phyloP scores from a whole-genome alignment of 495 filamentous ascomycete genomes.

The Xylaria castorea region DNA sequence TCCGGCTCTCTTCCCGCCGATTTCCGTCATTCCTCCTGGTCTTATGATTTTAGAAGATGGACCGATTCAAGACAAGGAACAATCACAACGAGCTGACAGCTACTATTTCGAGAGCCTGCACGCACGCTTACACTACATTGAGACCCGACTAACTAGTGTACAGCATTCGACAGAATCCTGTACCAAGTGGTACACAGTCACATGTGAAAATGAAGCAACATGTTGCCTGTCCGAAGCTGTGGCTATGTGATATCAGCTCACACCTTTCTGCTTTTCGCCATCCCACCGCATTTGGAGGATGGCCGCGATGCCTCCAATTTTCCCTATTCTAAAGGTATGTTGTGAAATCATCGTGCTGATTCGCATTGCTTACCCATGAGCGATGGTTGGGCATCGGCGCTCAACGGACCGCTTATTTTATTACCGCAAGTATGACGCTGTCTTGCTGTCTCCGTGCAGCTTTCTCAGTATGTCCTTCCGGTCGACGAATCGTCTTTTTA shows the following conservation, averaged over 20 bases:
- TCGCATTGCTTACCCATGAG: conserved; percentile 1
- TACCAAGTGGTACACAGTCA: neutral
- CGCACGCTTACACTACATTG: neutral
- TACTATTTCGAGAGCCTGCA: conserved; percentile 1
- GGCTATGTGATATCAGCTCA: conserved; percentile 10
- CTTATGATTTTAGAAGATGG: conserved; percentile 12
- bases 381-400: neutral
- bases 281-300: neutral
- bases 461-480: neutral
- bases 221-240: neutral
- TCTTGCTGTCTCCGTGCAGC: neutral
- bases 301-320: neutral
- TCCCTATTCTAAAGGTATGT: neutral
- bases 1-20: neutral
- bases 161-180: neutral
- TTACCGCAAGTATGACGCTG: conserved; percentile 24
- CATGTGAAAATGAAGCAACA: neutral
- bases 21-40: conserved; percentile 2
- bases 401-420: neutral
- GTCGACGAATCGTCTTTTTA: conserved; percentile 12
- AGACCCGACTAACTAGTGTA: neutral
- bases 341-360: neutral
- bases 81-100: neutral
- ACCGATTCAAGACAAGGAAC: neutral
- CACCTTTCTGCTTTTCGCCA: neutral